Evolutionary conservation across 176 grass and related monocot genomes (phyloP).

Genomic region (Ensete glaucum): DNA sequence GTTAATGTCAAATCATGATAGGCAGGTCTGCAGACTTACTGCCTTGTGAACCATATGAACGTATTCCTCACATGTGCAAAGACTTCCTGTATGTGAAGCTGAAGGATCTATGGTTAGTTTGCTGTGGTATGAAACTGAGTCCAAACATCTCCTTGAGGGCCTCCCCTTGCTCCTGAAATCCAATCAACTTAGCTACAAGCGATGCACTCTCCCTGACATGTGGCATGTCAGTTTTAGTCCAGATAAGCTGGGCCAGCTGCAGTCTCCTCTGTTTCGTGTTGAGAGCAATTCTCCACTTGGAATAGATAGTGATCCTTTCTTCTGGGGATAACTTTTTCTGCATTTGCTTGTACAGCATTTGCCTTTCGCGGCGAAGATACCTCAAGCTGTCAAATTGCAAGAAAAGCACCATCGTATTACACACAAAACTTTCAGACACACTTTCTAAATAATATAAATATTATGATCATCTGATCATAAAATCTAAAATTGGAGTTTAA

Average conservation of each 20-base stretch:
- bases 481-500: too few relatives aligned
- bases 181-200: conserved; percentile 54
- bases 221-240: conserved; percentile 59
- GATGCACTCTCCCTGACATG: conserved; percentile 71
- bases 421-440: not conserved
- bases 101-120: conserved; percentile 42
- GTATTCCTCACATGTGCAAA: not conserved
- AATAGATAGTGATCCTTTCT: conserved; percentile 62
- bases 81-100: conserved; percentile 34
- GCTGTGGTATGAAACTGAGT: conserved; percentile 47
- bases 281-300: conserved; percentile 60
- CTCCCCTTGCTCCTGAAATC: conserved; percentile 46
- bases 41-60: too few relatives aligned
- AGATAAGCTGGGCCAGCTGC: conserved; percentile 58
- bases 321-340: conserved; percentile 38
- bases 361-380: conserved; percentile 64
- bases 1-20: not conserved
- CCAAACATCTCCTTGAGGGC: conserved; percentile 90
- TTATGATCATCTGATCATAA: not conserved
- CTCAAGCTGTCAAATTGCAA: conserved; percentile 26
- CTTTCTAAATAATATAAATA: not conserved
- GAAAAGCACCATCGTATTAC: not conserved
- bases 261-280: conserved; percentile 65
- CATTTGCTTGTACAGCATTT: conserved; percentile 80
- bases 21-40: too few relatives aligned